A percentile compares a stretch with the other conserved stretches of the same genome.
Evolutionary conservation across 148 eudicot genomes (phyloP).

Genomic region (Amaranthus cruentus): DNA sequence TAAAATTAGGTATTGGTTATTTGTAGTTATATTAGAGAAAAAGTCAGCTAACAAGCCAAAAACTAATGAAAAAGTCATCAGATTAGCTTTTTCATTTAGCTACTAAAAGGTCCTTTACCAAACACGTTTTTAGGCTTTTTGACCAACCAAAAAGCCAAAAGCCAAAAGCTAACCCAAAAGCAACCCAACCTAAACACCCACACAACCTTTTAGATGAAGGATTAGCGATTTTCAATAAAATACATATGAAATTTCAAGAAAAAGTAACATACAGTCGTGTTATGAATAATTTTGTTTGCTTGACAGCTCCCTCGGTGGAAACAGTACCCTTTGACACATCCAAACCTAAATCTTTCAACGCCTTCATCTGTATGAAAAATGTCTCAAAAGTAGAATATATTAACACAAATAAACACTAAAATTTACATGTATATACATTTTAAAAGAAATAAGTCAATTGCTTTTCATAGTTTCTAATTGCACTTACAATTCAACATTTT

Average conservation of each 20-base stretch:
- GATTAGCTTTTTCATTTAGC: no score
- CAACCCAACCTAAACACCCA: no score
- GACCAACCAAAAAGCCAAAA: no score
- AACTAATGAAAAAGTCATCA: background rate
- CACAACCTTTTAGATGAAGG: background rate
- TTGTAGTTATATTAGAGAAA: no score
- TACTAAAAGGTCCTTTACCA: no score
- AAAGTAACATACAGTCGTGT: constrained; percentile 52
- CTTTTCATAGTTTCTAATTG: background rate
- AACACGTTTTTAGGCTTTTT: no score
- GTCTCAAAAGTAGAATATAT: background rate
- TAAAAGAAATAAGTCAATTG: background rate
- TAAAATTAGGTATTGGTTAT: no score
- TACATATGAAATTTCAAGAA: background rate
- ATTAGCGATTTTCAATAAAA: background rate
- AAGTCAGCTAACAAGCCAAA: no score
- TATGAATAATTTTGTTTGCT: constrained; percentile 65
- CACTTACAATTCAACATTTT: background rate
- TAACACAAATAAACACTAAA: background rate
- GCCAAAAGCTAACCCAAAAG: no score
- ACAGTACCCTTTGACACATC: constrained; percentile 89
- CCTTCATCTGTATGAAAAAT: constrained; percentile 61
- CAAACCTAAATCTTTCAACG: constrained; percentile 82
- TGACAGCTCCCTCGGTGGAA: constrained; percentile 72
- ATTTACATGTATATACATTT: background rate